These are phyloP conservation scores for Linnemannia zychae DNA, from an alignment of 192 early-diverging fungal genomes.

Conservation along the genomic window DNA sequence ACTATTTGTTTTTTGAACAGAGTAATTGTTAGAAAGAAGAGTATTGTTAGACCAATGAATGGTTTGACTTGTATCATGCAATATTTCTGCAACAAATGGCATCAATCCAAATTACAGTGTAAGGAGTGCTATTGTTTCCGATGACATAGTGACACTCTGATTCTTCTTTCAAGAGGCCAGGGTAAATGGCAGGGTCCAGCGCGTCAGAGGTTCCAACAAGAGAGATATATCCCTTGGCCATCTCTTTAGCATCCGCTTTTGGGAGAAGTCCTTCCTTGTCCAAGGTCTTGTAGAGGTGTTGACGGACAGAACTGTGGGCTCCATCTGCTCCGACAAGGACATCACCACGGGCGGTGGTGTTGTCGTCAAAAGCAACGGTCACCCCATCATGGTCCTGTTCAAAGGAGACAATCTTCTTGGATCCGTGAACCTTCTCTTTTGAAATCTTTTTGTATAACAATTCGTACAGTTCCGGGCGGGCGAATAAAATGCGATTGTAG, in stretches of 20 bases:
- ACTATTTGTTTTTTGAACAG: constrained; percentile 13
- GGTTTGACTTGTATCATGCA: no score
- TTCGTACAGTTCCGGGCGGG: constrained; percentile 15
- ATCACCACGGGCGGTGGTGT: not conserved
- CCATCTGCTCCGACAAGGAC: constrained; percentile 28
- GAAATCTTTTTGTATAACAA: constrained; percentile 6
- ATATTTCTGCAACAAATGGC: no score
- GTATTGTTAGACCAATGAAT: no score
- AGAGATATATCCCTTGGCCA: constrained; percentile 9
- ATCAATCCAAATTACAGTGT: no score
- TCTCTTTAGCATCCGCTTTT: not conserved
- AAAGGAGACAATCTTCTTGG: constrained; percentile 11
- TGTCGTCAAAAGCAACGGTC: constrained; percentile 1
- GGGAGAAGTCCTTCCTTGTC: not conserved
- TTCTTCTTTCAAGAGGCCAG: not conserved
- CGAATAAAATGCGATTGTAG: not conserved
- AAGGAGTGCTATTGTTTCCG: not conserved
- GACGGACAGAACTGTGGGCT: constrained; percentile 6
- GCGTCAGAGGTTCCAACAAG: constrained; percentile 11
- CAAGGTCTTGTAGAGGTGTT: constrained; percentile 2
- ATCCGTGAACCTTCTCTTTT: constrained; percentile 1
- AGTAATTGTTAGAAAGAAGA: no score
- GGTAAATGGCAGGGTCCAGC: not conserved
- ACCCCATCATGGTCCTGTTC: not conserved
- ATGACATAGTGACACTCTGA: constrained; percentile 6